Percentiles rank a stretch among this genome's conserved stretches.
Evolutionary conservation across 257 asterid species (phyloP).

Genomic region (Cordia subcordata): DNA sequence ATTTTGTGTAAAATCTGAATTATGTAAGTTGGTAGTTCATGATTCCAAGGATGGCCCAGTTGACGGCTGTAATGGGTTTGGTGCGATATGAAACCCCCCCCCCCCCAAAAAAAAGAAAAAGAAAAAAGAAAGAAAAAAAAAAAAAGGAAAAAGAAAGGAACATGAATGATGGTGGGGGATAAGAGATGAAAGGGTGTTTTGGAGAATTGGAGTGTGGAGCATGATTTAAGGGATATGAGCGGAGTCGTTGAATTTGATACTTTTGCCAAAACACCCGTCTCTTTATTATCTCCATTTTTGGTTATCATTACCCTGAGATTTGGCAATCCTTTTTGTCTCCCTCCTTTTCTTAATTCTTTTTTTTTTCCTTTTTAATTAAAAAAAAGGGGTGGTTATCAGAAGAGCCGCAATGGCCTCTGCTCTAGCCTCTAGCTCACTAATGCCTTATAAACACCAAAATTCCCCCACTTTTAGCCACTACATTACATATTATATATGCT

Average conservation of each 20-base stretch:
- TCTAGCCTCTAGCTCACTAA: not conserved
- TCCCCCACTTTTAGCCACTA: too few species aligned
- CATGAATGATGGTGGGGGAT: conserved; percentile 1
- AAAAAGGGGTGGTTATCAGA: not conserved
- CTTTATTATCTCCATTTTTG: conserved; percentile 11
- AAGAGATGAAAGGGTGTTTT: conserved; percentile 2
- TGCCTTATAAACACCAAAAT: not conserved
- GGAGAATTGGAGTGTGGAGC: not conserved
- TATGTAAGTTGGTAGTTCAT: not conserved
- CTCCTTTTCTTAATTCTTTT: too few species aligned
- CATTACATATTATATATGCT: too few species aligned
- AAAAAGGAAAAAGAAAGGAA: too few species aligned
- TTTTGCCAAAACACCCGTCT: conserved; percentile 2
- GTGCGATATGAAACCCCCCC: too few species aligned
- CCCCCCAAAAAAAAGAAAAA: too few species aligned
- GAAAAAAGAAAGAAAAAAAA: too few species aligned
- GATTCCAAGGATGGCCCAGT: conserved; percentile 8
- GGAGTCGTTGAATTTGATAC: conserved; percentile 24
- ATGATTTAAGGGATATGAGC: conserved; percentile 18
- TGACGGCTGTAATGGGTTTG: conserved; percentile 20
- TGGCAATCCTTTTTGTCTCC: conserved; percentile 1
- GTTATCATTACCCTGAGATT: conserved; percentile 1
- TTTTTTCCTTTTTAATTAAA: too few species aligned
- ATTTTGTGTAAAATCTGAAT: too few species aligned
- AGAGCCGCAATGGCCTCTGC: not conserved